Base-by-base conservation (phyloP, 306 rosid species). In the Malus sieversii region DNA sequence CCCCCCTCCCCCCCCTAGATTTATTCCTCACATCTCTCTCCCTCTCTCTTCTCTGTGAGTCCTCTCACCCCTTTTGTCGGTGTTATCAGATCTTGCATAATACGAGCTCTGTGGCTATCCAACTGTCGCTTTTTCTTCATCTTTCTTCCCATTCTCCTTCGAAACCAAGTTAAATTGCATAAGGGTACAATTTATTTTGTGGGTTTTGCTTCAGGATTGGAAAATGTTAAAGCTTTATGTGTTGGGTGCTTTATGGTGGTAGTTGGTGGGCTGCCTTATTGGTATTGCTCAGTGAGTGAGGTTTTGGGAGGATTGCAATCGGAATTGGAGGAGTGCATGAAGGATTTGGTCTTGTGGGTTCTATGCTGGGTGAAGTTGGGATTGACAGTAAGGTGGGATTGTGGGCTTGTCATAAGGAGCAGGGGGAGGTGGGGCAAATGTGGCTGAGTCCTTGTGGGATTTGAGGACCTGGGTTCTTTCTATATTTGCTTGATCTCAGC, bases 401-500 rank as follows among this genome's bases (percentile, higher is more conserved):
- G 85, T 77, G 91, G 88, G 66, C 85, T 87, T 86, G 90, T 94
- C 80, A 94, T 94, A 75, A 89, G 92, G 85, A 88, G 96, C 89
- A 87, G 96, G 86, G 91, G 96, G 80, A 88, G 95, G 81, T 91
- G 97, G 95, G 96, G 93, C 45, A 90, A 94, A 92, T 94, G 98
- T 84, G 98, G 97, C 70, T 94, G 80, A 92, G 71, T 64, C 42
- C 63, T 73, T 66, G 29, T 45, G 29, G 18, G 60, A 60, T 82
- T 74, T 82, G 51, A 71, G 68, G 68, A 71, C 46, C 77, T 60
- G 75, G 32, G 38, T 74, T 81, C 18, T 78, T 13, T 69, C 27
- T 70, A 12, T 78, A 64, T 81, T 15, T 62, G 68, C 53, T 72
- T 84, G 74, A 86, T 85, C 91, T 83, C 73, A 66, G 77, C 80